These are phyloP conservation scores for Aspergillus sp. DNA, from an alignment of 2,329 filamentous ascomycete species.

Conservation along the genomic window DNA sequence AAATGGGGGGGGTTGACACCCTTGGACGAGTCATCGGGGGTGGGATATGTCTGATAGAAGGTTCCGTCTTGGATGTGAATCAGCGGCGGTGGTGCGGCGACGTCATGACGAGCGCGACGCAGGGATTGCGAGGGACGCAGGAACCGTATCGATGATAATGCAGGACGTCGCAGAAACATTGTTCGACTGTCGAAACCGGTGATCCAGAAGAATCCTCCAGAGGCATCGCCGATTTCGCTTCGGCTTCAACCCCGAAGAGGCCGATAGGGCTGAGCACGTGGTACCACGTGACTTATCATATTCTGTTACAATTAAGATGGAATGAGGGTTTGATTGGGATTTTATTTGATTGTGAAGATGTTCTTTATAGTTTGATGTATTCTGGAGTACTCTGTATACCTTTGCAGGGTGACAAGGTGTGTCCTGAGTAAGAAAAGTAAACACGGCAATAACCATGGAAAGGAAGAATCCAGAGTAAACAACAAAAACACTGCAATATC, in stretches of 20 bases:
- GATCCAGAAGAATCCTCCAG: no score
- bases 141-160: background rate
- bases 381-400: background rate
- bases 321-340: background rate
- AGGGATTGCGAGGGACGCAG: background rate
- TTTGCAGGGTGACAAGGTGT: background rate
- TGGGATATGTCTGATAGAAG: slow-evolving; percentile 75
- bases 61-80: slow-evolving; percentile 73
- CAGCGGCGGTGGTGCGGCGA: slow-evolving; percentile 52
- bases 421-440: no score
- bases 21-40: slow-evolving; percentile 35
- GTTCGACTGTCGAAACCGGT: no score
- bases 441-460: no score
- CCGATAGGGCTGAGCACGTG: background rate
- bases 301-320: background rate
- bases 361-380: background rate
- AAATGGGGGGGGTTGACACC: slow-evolving; percentile 67
- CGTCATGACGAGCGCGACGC: slow-evolving; percentile 9
- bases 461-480: no score
- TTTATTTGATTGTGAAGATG: background rate
- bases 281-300: background rate
- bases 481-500: no score
- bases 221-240: no score
- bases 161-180: no score
- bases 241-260: background rate